Conservation (phyloP, 441 rosid genomes). For the Aquilaria agallochum region DNA sequence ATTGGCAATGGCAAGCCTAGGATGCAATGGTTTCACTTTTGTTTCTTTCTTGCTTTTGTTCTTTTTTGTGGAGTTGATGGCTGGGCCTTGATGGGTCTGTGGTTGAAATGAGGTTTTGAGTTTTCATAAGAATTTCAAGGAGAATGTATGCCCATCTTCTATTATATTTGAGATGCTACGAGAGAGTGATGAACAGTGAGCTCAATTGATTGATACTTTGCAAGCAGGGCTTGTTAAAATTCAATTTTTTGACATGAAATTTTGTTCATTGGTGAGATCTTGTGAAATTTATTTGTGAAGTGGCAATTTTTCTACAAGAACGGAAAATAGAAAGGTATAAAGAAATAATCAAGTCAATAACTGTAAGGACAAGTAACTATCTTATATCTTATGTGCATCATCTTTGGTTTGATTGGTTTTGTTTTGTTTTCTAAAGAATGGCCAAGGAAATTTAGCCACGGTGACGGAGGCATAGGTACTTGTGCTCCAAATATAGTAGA, state of each 20-base stretch:
- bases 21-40: slow-evolving; percentile 64
- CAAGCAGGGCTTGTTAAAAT: slow-evolving; percentile 39
- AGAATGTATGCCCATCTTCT: slow-evolving; percentile 92
- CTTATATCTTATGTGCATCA: neutral
- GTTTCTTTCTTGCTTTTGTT: neutral
- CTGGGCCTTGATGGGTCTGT: neutral
- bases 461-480: too few relatives aligned
- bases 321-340: slow-evolving; percentile 96
- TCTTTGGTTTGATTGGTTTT: neutral
- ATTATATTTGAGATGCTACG: slow-evolving; percentile 52
- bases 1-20: slow-evolving; percentile 94
- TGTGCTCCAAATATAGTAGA: too few relatives aligned
- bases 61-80: neutral
- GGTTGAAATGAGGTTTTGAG: slow-evolving; percentile 2
- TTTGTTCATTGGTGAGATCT: neutral
- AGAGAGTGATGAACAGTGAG: slow-evolving; percentile 59
- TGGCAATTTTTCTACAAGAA: slow-evolving; percentile 39
- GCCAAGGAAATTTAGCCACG: neutral
- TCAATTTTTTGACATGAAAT: neutral
- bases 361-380: slow-evolving; percentile 40
- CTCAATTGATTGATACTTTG: slow-evolving; percentile 68
- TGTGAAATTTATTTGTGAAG: neutral
- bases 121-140: slow-evolving; percentile 66
- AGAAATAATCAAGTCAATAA: slow-evolving; percentile 86
- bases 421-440: too few relatives aligned